These are phyloP conservation scores for Camillea tinctor DNA, from an alignment of 2,329 filamentous ascomycete genomes.

Conservation along the genomic window DNA sequence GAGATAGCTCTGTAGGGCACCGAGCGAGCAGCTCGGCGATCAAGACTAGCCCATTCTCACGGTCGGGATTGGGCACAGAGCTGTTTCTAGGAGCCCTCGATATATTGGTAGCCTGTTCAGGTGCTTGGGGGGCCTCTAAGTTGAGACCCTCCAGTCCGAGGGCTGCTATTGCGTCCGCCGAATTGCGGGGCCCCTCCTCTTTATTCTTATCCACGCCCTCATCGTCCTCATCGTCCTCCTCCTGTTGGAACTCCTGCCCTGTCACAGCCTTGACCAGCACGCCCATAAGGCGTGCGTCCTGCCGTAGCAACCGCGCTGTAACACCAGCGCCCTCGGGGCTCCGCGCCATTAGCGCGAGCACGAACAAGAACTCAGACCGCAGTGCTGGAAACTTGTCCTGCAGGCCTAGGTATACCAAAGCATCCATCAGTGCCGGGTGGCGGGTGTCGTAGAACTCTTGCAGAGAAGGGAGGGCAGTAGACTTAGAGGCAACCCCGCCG, in stretches of 20 bases:
- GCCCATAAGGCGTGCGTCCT: conserved; percentile 39
- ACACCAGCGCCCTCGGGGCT: conserved; percentile 47
- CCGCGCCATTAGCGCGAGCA: conserved; percentile 59
- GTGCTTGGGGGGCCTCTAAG: conserved; percentile 46
- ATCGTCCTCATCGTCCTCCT: neutral
- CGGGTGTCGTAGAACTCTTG: conserved; percentile 42
- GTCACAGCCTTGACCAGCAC: conserved; percentile 50
- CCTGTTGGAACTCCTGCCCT: conserved; percentile 37
- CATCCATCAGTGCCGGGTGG: conserved; percentile 41
- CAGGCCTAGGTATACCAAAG: conserved; percentile 52
- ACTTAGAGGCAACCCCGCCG: neutral
- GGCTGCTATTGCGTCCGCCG: no score
- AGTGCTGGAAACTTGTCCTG: conserved; percentile 60
- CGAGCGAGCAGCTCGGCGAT: conserved; percentile 53
- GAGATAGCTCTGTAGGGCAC: conserved; percentile 40
- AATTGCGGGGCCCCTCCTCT: neutral
- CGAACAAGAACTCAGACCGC: conserved; percentile 61
- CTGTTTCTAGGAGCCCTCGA: conserved; percentile 32
- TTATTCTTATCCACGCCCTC: neutral
- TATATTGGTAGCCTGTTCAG: conserved; percentile 35
- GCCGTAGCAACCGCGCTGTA: conserved; percentile 43
- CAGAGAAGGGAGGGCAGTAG: conserved; percentile 15
- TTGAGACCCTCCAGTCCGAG: neutral
- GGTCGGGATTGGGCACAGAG: conserved; percentile 45
- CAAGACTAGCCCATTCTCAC: conserved; percentile 61